A percentile compares a stretch with the other conserved stretches of the same genome.
Conservation (phyloP, 768 basidiomycete species). For the Leucosporidium scottii region DNA sequence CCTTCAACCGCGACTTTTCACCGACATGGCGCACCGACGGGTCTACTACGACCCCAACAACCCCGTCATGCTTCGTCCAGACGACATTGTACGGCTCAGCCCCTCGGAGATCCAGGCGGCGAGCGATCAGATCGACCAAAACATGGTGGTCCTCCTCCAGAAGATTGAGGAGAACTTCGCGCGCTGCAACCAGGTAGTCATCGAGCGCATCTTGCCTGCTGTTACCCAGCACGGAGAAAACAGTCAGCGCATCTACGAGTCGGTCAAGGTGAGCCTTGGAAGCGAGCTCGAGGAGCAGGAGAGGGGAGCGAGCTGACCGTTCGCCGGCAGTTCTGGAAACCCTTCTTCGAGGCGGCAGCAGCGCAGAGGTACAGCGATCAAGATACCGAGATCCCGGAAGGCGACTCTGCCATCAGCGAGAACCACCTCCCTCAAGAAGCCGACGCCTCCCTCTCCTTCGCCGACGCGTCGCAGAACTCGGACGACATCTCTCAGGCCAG, state of each 20-base stretch:
- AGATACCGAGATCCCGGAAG: conserved; percentile 51
- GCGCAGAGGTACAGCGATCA: conserved; percentile 59
- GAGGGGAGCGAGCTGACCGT: not conserved
- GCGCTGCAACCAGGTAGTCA: conserved; percentile 74
- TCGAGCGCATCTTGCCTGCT: conserved; percentile 71
- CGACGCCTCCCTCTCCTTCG: conserved; percentile 1
- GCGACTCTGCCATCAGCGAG: conserved; percentile 47
- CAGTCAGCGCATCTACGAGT: conserved; percentile 80
- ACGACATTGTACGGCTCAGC: conserved; percentile 15
- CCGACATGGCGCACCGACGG: conserved; percentile 3
- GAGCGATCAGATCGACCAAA: conserved; percentile 83
- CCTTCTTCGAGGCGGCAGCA: conserved; percentile 89
- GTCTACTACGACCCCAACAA: conserved; percentile 23
- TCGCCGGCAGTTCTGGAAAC: conserved; percentile 74
- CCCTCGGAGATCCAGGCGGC: conserved; percentile 42
- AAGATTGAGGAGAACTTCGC: conserved; percentile 92
- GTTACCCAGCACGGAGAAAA: conserved; percentile 83
- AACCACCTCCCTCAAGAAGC: not conserved
- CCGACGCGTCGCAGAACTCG: conserved; percentile 3
- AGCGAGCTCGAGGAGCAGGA: not conserved
- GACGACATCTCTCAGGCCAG: not conserved
- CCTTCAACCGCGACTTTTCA: not conserved
- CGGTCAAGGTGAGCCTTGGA: conserved; percentile 64
- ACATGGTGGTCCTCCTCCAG: conserved; percentile 86
- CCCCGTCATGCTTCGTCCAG: conserved; percentile 22